Conservation (phyloP, 176 grass and related monocot species). For the Thinopyrum elongatum region DNA sequence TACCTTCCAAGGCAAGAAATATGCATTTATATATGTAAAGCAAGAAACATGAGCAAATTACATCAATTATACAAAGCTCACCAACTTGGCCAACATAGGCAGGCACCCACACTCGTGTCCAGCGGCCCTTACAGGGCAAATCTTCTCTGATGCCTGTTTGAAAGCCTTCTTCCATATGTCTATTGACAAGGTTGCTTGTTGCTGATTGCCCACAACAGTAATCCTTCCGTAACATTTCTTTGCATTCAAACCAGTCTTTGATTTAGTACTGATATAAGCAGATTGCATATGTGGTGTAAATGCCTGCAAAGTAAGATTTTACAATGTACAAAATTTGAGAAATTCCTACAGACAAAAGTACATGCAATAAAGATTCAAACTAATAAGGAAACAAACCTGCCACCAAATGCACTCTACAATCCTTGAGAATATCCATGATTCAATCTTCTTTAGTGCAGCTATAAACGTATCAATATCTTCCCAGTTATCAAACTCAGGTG, state of each 20-base stretch:
- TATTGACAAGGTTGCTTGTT: constrained; percentile 68
- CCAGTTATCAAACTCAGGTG: constrained; percentile 80
- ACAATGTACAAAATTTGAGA: background rate
- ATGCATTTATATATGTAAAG: too few species aligned
- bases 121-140: constrained; percentile 77
- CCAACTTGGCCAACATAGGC: constrained; percentile 70
- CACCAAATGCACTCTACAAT: constrained; percentile 95
- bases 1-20: background rate
- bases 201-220: constrained; percentile 48
- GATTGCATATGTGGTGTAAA: constrained; percentile 94
- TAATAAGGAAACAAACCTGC: constrained; percentile 58
- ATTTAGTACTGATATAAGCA: constrained; percentile 36
- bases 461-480: constrained; percentile 80
- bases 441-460: constrained; percentile 82
- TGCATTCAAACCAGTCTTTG: constrained; percentile 36
- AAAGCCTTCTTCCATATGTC: constrained; percentile 98
- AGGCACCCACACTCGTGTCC: constrained; percentile 97
- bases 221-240: constrained; percentile 70
- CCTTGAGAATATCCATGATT: constrained; percentile 90
- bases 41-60: background rate
- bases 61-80: constrained; percentile 38
- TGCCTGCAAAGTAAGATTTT: constrained; percentile 50
- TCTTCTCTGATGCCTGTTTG: constrained; percentile 76
- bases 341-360: background rate
- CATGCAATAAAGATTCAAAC: constrained; percentile 18